These are phyloP conservation scores for Gaertneriomyces semiglobifer DNA, from an alignment of 192 early-diverging fungal species.

Conservation along the genomic window DNA sequence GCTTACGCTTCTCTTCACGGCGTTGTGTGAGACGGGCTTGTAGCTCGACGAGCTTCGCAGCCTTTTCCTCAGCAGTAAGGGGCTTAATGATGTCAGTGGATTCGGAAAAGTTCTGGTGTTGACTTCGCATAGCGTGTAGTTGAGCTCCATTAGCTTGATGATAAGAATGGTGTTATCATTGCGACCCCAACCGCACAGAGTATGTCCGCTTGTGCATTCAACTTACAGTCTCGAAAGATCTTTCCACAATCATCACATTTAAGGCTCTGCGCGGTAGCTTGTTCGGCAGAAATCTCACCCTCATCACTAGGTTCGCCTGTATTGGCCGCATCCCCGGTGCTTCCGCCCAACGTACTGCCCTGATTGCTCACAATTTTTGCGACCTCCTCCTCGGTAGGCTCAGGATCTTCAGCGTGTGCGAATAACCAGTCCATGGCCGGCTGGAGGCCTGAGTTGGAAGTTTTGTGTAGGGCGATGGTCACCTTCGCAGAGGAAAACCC, in stretches of 20 bases:
- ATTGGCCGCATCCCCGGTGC: too few species aligned
- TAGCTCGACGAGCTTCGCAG: conserved; percentile 65
- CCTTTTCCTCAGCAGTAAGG: conserved; percentile 76
- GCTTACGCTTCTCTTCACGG: conserved; percentile 56
- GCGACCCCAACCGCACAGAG: background rate
- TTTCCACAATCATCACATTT: conserved; percentile 80
- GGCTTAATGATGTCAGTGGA: conserved; percentile 73
- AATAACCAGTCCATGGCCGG: conserved; percentile 85
- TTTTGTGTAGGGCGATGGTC: conserved; percentile 63
- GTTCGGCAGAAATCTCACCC: conserved; percentile 64
- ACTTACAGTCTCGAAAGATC: conserved; percentile 59
- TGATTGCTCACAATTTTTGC: conserved; percentile 19
- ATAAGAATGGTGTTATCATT: background rate
- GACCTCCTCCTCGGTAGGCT: conserved; percentile 43
- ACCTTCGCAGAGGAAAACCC: conserved; percentile 65
- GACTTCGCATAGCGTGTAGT: conserved; percentile 68
- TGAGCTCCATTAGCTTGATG: conserved; percentile 63
- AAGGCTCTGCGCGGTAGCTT: conserved; percentile 75
- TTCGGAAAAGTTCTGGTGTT: conserved; percentile 75
- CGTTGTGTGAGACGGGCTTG: conserved; percentile 60
- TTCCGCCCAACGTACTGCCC: too few species aligned
- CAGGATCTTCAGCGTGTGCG: conserved; percentile 68
- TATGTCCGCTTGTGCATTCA: conserved; percentile 37
- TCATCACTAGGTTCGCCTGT: conserved; percentile 25
- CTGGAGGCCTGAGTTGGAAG: conserved; percentile 73